These are phyloP conservation scores for Trichosporon coremiiforme DNA, from an alignment of 1,284 basidiomycete species.

Conservation along the genomic window DNA sequence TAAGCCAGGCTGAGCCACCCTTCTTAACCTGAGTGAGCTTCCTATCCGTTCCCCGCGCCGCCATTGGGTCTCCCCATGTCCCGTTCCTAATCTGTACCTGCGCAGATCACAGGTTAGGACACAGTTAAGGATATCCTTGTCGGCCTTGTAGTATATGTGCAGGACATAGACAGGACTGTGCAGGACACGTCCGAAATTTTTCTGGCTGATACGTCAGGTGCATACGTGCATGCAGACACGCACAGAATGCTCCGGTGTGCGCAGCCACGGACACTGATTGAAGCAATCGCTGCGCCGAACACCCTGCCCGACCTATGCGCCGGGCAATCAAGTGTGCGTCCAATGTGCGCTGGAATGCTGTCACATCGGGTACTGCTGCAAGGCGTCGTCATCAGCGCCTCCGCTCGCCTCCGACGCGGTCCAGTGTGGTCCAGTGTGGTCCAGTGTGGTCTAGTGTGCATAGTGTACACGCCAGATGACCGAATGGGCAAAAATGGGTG, in stretches of 20 bases:
- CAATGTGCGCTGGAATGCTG: not conserved
- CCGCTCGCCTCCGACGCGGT: too few species aligned
- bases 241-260: not conserved
- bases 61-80: not conserved
- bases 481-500: not conserved
- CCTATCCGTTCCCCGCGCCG: not conserved
- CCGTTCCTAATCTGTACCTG: not conserved
- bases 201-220: not conserved
- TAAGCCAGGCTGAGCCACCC: too few species aligned
- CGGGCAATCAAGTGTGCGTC: not conserved
- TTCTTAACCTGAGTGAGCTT: not conserved
- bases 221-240: too few species aligned
- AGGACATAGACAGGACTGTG: too few species aligned
- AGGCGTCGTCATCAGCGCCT: not conserved
- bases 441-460: too few species aligned
- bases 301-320: not conserved
- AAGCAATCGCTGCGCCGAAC: not conserved
- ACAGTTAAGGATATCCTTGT: not conserved
- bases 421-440: too few species aligned
- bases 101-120: slow-evolving; percentile 9
- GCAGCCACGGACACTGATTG: not conserved
- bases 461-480: not conserved
- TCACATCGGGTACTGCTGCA: not conserved
- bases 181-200: not conserved
- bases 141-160: too few species aligned